These are phyloP conservation scores for Verticillium klebahnii DNA, from an alignment of 2,329 filamentous ascomycete species.

Conservation along the genomic window DNA sequence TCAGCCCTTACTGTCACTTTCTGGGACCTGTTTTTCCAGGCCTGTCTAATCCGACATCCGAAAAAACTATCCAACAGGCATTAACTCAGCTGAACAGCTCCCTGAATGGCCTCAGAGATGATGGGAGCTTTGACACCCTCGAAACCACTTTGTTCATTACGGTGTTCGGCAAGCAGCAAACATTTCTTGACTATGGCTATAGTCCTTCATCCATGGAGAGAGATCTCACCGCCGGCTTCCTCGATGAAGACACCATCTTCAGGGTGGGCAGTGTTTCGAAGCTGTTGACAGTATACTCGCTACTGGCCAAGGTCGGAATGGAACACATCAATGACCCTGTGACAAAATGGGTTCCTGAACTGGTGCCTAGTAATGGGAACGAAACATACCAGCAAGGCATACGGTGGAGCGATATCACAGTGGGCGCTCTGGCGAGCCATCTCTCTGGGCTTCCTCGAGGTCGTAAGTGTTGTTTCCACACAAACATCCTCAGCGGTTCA, in stretches of 20 bases:
- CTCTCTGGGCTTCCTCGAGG: constrained; percentile 12
- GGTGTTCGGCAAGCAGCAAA: not conserved
- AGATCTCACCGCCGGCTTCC: constrained; percentile 10
- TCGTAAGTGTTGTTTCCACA: constrained; percentile 3
- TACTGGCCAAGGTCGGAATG: constrained; percentile 16
- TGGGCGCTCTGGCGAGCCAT: constrained; percentile 17
- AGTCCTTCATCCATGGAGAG: not conserved
- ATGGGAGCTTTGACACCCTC: not conserved
- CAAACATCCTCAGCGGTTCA: not conserved
- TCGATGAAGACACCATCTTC: constrained; percentile 27
- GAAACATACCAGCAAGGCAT: constrained; percentile 4
- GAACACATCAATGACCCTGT: constrained; percentile 18
- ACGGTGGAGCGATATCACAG: constrained; percentile 15
- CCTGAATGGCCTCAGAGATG: not conserved
- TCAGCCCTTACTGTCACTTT: not conserved
- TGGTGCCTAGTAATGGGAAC: constrained; percentile 3
- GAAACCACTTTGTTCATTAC: not conserved
- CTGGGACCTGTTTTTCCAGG: not conserved
- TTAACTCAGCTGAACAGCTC: not conserved
- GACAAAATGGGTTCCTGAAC: constrained; percentile 20
- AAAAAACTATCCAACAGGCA: not conserved
- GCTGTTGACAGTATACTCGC: constrained; percentile 22
- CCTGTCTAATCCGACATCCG: not conserved
- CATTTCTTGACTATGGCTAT: not conserved
- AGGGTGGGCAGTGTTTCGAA: constrained; percentile 30